These are phyloP conservation scores for Furcasterigmium furcatum DNA, from an alignment of 2,329 filamentous ascomycete species.

Conservation along the genomic window DNA sequence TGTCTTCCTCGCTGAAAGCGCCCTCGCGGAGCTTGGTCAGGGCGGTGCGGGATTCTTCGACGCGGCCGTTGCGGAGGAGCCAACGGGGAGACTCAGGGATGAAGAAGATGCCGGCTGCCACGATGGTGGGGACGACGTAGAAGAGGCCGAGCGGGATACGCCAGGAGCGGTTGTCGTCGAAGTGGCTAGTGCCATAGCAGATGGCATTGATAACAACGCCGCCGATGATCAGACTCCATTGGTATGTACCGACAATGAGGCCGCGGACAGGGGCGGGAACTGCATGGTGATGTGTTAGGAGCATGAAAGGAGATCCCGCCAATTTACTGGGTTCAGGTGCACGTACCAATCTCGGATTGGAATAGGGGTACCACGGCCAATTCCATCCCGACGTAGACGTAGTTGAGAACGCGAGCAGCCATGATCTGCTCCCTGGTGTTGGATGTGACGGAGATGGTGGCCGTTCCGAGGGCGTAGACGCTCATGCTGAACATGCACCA, in stretches of 20 bases:
- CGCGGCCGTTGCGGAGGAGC: conserved; percentile 20
- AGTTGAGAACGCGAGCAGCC: conserved; percentile 29
- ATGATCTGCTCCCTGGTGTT: conserved; percentile 25
- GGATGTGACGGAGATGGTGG: conserved; percentile 28
- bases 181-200: conserved; percentile 22
- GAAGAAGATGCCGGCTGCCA: conserved; percentile 20
- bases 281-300: not conserved
- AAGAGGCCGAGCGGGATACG: conserved; percentile 29
- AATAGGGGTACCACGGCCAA: conserved; percentile 30
- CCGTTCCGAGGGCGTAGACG: conserved; percentile 21
- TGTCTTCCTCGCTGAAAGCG: conserved; percentile 17
- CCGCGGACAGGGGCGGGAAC: conserved; percentile 24
- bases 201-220: conserved; percentile 17
- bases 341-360: conserved; percentile 26
- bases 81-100: conserved; percentile 26
- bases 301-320: not conserved
- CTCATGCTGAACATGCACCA: conserved; percentile 18
- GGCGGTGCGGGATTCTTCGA: conserved; percentile 21
- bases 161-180: conserved; percentile 25
- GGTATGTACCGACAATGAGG: conserved; percentile 29
- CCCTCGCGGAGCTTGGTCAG: conserved; percentile 19
- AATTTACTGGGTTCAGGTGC: not conserved
- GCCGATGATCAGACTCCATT: conserved; percentile 10
- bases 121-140: conserved; percentile 24
- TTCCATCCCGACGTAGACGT: conserved; percentile 36